phyloP scores from a whole-genome alignment of 2,329 filamentous ascomycete genomes.

The Tolypocladium paradoxum region DNA sequence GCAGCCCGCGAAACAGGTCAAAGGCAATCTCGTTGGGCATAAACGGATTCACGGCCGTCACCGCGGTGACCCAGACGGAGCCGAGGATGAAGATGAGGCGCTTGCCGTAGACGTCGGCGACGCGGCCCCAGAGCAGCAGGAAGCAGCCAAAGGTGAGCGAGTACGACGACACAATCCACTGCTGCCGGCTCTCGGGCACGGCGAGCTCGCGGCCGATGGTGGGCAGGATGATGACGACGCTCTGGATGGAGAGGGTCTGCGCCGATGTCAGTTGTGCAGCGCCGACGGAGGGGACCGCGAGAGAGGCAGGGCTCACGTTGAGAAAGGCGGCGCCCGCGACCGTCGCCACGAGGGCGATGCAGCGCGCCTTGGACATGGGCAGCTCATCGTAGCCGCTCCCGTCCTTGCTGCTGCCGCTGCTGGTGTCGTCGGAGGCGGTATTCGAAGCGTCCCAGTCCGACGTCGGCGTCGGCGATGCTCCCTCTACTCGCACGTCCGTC shows the following conservation, averaged over 20 bases:
- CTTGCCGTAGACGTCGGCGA: slow-evolving; percentile 58
- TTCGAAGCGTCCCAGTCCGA: neutral
- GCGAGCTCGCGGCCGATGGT: slow-evolving; percentile 44
- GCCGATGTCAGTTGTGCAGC: slow-evolving; percentile 2
- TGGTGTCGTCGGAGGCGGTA: neutral
- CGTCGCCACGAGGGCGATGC: slow-evolving; percentile 43
- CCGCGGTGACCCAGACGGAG: slow-evolving; percentile 50
- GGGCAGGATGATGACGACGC: slow-evolving; percentile 51
- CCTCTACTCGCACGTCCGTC: neutral
- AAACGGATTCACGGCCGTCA: slow-evolving; percentile 51
- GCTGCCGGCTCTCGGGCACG: slow-evolving; percentile 47
- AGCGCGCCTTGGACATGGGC: slow-evolving; percentile 37
- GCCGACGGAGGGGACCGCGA: neutral
- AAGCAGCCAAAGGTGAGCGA: slow-evolving; percentile 58
- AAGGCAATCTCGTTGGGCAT: slow-evolving; percentile 57
- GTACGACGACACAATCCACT: slow-evolving; percentile 60
- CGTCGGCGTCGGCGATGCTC: neutral
- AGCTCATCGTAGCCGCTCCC: slow-evolving; percentile 15
- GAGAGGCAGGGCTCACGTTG: slow-evolving; percentile 28
- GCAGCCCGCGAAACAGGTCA: slow-evolving; percentile 53
- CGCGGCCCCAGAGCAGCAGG: slow-evolving; percentile 54
- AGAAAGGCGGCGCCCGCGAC: slow-evolving; percentile 45
- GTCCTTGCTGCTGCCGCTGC: slow-evolving; percentile 3
- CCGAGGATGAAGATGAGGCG: slow-evolving; percentile 54
- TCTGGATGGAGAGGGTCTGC: slow-evolving; percentile 46